A percentile compares a stretch with the other conserved stretches of the same genome.
These are phyloP conservation scores for Clitopilus passeckerianus DNA, from an alignment of 768 basidiomycete species.

Conservation along the genomic window DNA sequence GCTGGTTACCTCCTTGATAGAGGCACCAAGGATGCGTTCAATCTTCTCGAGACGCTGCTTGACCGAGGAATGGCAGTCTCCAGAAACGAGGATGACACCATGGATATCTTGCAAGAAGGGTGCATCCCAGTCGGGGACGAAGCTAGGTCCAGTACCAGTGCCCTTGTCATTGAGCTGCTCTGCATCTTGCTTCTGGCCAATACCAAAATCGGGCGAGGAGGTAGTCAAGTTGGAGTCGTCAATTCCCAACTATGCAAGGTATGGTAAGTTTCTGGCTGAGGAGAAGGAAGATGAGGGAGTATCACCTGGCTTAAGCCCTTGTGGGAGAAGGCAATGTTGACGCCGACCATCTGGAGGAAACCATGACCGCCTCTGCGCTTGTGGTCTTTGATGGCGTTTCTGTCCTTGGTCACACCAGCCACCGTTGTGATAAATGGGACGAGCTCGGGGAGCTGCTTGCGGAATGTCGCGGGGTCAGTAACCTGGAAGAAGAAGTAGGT, in stretches of 20 bases:
- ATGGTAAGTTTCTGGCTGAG: background rate
- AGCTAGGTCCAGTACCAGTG: constrained; percentile 13
- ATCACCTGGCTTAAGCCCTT: constrained; percentile 26
- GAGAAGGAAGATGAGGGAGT: background rate
- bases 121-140: constrained; percentile 42
- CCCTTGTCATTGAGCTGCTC: constrained; percentile 32
- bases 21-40: constrained; percentile 31
- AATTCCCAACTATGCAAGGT: constrained; percentile 27
- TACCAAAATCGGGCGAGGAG: constrained; percentile 24
- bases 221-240: constrained; percentile 31
- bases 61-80: constrained; percentile 33
- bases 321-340: constrained; percentile 53
- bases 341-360: constrained; percentile 33
- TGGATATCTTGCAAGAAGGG: constrained; percentile 42
- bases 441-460: constrained; percentile 32
- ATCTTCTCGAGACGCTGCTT: constrained; percentile 28
- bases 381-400: constrained; percentile 31
- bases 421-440: constrained; percentile 42
- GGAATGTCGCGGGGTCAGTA: constrained; percentile 36
- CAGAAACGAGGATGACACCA: constrained; percentile 45
- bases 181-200: constrained; percentile 38
- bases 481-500: constrained; percentile 50
- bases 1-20: constrained; percentile 32
- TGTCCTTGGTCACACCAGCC: constrained; percentile 34
- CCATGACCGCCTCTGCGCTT: constrained; percentile 28